These are phyloP conservation scores for Solanum microdontum DNA, from an alignment of 257 asterid species.

Conservation along the genomic window DNA sequence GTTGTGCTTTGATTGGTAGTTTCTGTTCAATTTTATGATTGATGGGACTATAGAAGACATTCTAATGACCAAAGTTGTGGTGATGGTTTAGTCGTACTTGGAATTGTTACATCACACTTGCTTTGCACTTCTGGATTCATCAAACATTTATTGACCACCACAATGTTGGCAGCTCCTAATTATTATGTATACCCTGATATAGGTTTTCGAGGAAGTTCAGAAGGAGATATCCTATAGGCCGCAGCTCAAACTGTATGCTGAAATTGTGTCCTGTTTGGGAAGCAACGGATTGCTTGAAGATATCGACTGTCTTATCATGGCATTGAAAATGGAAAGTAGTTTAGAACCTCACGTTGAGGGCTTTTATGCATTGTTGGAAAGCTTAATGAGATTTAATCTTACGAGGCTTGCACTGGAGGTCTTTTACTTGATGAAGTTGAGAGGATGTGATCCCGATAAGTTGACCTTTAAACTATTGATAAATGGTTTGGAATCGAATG, in stretches of 20 bases:
- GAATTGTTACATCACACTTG: background rate
- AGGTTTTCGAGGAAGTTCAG: slow-evolving; percentile 59
- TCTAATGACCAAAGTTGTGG: background rate
- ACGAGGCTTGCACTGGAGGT: slow-evolving; percentile 41
- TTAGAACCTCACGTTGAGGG: slow-evolving; percentile 38
- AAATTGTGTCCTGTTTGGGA: slow-evolving; percentile 50
- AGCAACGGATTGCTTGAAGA: slow-evolving; percentile 40
- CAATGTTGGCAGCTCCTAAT: background rate
- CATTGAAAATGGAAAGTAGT: slow-evolving; percentile 33
- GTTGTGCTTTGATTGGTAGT: background rate
- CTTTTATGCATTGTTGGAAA: slow-evolving; percentile 45
- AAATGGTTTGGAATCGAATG: slow-evolving; percentile 33
- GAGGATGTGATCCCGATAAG: slow-evolving; percentile 47
- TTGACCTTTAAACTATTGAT: slow-evolving; percentile 31
- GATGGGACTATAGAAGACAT: background rate
- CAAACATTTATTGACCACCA: background rate
- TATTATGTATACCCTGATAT: background rate
- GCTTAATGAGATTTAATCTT: slow-evolving; percentile 38
- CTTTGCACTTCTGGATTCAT: background rate
- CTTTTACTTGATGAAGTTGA: slow-evolving; percentile 50
- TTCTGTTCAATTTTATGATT: background rate
- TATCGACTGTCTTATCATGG: slow-evolving; percentile 26
- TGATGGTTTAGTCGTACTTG: background rate
- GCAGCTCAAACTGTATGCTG: slow-evolving; percentile 34
- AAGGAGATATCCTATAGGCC: slow-evolving; percentile 62